Evolutionary conservation across 768 basidiomycete species (phyloP), one percentile per base, ranked within the genome.

Genomic region (Mycena capillaripes): DNA sequence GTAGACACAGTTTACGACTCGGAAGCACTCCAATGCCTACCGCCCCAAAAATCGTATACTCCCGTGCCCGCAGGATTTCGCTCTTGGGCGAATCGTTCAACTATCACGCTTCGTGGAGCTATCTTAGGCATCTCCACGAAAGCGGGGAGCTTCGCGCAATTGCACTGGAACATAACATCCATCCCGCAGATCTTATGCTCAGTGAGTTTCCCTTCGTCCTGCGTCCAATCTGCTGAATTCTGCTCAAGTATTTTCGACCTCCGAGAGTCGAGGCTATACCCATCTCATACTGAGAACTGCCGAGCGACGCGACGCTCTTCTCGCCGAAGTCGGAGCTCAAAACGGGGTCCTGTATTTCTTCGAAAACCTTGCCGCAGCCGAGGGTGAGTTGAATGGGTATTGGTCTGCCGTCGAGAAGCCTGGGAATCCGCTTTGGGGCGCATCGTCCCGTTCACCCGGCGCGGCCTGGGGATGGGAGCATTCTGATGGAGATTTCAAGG

Each of bases 391-490:
- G 21, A 4, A 25, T 32, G 64, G 64, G 42, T 56, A 66, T 57
- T 66, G 65, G 65, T 56, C 65, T 9, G 42, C 29, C 29, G 21
- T 27, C 2, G 32, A 66, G 30, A 25, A 30, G 0, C 65, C 65
- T 1, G 65, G 65, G 16, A 17, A 23, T 32, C 65, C 55, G 21
- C 30, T 66, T 27, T 66, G 38, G 40, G 65, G 65, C n/a, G 65
- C 23, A 1, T 4, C 21, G 1, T 30, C 65, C 23, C 65, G 27
- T 5, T 40, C 65, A 8, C 19, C 23, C 6, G 65, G 65, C 6
- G 21, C 55, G n/a, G 65, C 57, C 6, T 66, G 65, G 65, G 65
- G 42, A 57, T 66, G 65, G 65, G 65, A 66, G 27, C 25, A 66
- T 46, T 56, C 42, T 9, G 53, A 57, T 7, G 30, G 11, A 4